Evolutionary conservation across 1,284 basidiomycete species (phyloP).

Genomic region (Trametes hirsuta): DNA sequence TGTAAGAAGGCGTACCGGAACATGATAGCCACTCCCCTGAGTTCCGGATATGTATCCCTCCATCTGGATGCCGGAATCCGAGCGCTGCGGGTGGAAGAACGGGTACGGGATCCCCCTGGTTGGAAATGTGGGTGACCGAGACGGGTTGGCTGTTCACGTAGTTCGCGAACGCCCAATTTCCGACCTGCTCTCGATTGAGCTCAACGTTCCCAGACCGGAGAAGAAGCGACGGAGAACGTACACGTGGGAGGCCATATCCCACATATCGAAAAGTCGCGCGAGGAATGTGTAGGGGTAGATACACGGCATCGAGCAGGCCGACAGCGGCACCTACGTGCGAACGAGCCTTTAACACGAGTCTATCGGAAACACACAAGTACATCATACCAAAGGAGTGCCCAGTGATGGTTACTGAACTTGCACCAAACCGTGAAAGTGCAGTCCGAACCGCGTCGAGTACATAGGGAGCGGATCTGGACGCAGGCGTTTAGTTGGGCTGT

Average conservation of each 20-base stretch:
- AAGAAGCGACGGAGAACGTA: constrained; percentile 29
- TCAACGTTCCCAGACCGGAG: neutral
- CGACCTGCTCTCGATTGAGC: constrained; percentile 42
- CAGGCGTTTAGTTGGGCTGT: neutral
- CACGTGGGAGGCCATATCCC: constrained; percentile 58
- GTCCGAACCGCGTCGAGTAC: constrained; percentile 41
- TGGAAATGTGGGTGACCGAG: constrained; percentile 40
- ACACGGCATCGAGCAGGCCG: constrained; percentile 49
- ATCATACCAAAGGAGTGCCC: constrained; percentile 44
- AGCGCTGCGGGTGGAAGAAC: constrained; percentile 48
- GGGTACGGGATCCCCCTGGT: constrained; percentile 32
- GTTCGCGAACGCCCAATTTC: constrained; percentile 58
- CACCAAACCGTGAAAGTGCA: constrained; percentile 31
- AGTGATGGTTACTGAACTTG: constrained; percentile 38
- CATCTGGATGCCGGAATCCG: constrained; percentile 56
- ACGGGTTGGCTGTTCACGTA: constrained; percentile 52
- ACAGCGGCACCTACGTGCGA: constrained; percentile 44
- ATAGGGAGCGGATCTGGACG: constrained; percentile 36
- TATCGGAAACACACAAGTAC: neutral
- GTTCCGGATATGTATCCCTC: constrained; percentile 60
- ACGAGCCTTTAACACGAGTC: neutral
- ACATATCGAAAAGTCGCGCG: constrained; percentile 42
- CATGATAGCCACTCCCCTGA: constrained; percentile 50
- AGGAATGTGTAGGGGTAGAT: constrained; percentile 48
- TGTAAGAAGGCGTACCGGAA: constrained; percentile 38